Conservation (phyloP, 805 yeast genomes). For the Maudiozyma barnettii region DNA sequence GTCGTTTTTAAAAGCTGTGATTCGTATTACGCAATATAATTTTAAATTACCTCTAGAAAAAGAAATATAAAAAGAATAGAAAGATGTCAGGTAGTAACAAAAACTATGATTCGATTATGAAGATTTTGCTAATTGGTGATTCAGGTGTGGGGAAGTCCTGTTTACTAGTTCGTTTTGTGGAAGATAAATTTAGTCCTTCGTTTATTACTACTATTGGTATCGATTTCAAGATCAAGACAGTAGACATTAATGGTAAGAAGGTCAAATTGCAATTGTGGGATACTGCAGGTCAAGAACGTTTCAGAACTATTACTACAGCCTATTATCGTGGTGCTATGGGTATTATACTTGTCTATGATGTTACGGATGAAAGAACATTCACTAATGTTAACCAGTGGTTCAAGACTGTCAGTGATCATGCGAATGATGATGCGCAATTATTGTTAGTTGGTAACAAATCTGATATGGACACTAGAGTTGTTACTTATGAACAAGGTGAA, state of each 20-base stretch:
- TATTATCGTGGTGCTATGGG: conserved; percentile 89
- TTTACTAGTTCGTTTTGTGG: conserved; percentile 83
- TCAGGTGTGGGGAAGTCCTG: conserved; percentile 89
- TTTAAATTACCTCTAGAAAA: no score
- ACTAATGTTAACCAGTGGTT: conserved; percentile 92
- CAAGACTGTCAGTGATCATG: conserved; percentile 91
- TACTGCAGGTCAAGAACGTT: conserved; percentile 95
- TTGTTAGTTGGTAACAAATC: conserved; percentile 93
- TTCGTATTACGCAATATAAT: no score
- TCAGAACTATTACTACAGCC: conserved; percentile 89
- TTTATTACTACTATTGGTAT: conserved; percentile 97
- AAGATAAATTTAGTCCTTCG: conserved; percentile 91
- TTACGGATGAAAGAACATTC: conserved; percentile 83
- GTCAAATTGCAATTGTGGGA: conserved; percentile 96
- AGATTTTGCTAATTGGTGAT: conserved; percentile 87
- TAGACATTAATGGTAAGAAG: conserved; percentile 84
- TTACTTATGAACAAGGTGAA: conserved; percentile 84
- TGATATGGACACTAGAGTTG: conserved; percentile 83
- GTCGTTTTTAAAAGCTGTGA: no score
- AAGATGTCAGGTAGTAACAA: conserved; percentile 27
- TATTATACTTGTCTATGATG: conserved; percentile 74
- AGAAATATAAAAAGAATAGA: background rate
- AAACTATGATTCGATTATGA: conserved; percentile 77
- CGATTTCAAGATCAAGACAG: conserved; percentile 94
- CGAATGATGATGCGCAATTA: conserved; percentile 90